phyloP scores from a whole-genome alignment of 257 asterid species.

The Fraxinus excelsior region DNA sequence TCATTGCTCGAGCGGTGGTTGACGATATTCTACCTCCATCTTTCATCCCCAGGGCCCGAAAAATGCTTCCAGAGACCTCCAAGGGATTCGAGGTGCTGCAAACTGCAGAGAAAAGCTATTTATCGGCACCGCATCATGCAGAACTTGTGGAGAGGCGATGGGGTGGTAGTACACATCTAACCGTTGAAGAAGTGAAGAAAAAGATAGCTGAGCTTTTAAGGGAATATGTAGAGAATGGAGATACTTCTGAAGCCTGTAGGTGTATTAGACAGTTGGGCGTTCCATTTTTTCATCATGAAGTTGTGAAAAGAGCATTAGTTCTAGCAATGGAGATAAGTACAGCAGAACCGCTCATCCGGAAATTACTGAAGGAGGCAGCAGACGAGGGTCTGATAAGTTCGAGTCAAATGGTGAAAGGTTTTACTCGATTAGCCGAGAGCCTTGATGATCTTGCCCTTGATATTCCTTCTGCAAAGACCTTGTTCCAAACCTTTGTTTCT shows the following conservation, averaged over 20 bases:
- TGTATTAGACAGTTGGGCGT: slow-evolving; percentile 92
- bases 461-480: slow-evolving; percentile 80
- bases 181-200: slow-evolving; percentile 91
- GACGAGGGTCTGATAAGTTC: slow-evolving; percentile 95
- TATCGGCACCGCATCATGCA: slow-evolving; percentile 97
- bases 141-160: slow-evolving; percentile 94
- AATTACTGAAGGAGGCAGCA: slow-evolving; percentile 79
- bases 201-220: slow-evolving; percentile 81
- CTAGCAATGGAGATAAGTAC: slow-evolving; percentile 80
- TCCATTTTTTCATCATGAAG: slow-evolving; percentile 96
- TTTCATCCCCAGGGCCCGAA: slow-evolving; percentile 74
- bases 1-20: slow-evolving; percentile 93
- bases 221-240: slow-evolving; percentile 93
- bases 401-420: slow-evolving; percentile 93
- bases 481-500: slow-evolving; percentile 61
- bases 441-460: slow-evolving; percentile 97
- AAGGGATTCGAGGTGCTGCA: slow-evolving; percentile 80
- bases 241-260: slow-evolving; percentile 87
- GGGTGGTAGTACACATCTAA: slow-evolving; percentile 95
- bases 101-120: slow-evolving; percentile 71
- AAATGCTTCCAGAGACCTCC: slow-evolving; percentile 68
- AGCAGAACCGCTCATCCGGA: slow-evolving; percentile 63
- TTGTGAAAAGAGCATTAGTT: slow-evolving; percentile 84
- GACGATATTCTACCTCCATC: slow-evolving; percentile 96
- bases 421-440: slow-evolving; percentile 74